phyloP scores from a whole-genome alignment of 345 rosid species.

The Rhizophora mangle region DNA sequence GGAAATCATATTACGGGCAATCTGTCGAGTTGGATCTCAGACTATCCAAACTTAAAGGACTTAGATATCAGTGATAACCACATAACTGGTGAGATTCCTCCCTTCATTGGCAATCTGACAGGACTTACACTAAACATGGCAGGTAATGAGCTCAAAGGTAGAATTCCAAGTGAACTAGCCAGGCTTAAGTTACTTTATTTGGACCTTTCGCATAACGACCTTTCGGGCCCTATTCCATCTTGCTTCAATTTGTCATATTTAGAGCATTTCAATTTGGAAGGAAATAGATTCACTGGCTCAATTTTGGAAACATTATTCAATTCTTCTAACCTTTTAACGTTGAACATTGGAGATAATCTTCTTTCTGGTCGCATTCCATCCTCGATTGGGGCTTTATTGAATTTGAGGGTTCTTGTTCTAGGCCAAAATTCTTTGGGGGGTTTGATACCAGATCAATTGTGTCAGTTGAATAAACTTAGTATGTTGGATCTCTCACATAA shows the following conservation, averaged over 20 bases:
- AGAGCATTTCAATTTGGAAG: not conserved
- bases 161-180: not conserved
- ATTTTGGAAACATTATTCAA: not conserved
- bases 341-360: not conserved
- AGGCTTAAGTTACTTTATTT: not conserved
- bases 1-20: too few species aligned
- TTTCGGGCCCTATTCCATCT: not conserved
- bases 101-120: not conserved
- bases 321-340: not conserved
- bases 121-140: not conserved
- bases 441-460: not conserved
- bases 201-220: not conserved
- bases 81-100: not conserved
- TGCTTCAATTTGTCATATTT: not conserved
- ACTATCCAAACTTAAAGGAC: accelerated
- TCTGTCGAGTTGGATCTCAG: too few species aligned
- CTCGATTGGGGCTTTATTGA: not conserved
- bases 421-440: not conserved
- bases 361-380: not conserved
- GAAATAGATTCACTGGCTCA: not conserved
- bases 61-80: not conserved
- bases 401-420: not conserved
- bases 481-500: not conserved
- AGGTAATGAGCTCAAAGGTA: not conserved
- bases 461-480: not conserved